phyloP scores from a whole-genome alignment of 331 rosid genomes.

The Rhamnella rubrinervis region DNA sequence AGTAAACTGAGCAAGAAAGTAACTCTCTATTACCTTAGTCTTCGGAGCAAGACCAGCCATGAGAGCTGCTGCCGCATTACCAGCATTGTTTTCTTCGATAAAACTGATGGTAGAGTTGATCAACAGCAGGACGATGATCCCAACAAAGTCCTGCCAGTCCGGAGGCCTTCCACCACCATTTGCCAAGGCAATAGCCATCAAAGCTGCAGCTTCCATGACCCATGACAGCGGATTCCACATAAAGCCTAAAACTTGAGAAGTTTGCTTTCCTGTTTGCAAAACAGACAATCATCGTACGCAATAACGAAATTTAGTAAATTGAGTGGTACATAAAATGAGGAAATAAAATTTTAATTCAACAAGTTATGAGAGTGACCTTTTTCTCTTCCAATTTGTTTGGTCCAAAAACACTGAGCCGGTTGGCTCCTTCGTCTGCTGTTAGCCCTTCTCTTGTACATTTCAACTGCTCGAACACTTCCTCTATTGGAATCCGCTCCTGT shows the following conservation, averaged over 20 bases:
- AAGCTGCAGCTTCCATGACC: constrained; percentile 99
- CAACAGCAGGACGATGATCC: constrained; percentile 66
- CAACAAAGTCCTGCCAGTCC: constrained; percentile 98
- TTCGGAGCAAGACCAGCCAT: constrained; percentile 99
- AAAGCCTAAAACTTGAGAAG: constrained; percentile 85
- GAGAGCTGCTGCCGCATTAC: constrained; percentile 98
- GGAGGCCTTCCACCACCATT: constrained; percentile 89
- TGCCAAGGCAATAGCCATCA: constrained; percentile 94
- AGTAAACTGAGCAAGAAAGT: not conserved
- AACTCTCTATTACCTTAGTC: constrained; percentile 60
- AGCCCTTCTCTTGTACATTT: constrained; percentile 85
- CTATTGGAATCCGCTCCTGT: constrained; percentile 90
- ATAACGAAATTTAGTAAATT: not conserved
- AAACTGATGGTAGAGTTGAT: constrained; percentile 96
- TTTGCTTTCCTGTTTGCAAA: constrained; percentile 75
- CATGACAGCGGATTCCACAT: constrained; percentile 99
- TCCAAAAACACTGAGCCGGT: constrained; percentile 86
- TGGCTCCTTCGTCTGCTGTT: constrained; percentile 76
- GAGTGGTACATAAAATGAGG: not conserved
- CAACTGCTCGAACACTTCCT: constrained; percentile 93
- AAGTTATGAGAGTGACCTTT: constrained; percentile 40
- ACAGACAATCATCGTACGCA: constrained; percentile 12
- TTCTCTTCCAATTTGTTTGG: constrained; percentile 99
- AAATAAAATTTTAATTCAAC: not conserved
- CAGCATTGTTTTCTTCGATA: constrained; percentile 95